Evolutionary conservation across 805 yeast genomes (phyloP).

Genomic region (Candida chauliodis): DNA sequence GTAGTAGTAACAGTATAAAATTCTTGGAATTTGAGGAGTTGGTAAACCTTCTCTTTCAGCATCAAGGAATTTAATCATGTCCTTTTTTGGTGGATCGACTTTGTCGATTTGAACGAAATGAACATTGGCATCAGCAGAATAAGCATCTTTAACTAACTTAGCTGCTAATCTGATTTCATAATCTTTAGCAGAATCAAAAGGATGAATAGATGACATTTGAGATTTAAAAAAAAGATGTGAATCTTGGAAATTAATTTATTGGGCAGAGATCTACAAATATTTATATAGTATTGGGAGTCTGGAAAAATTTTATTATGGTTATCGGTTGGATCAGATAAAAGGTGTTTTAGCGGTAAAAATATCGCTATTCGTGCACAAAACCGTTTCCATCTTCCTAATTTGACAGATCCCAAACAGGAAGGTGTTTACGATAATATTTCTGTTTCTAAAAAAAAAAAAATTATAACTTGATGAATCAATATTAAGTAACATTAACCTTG

Average conservation of each 20-base stretch:
- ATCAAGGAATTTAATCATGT: slow-evolving; percentile 62
- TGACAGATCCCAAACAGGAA: neutral
- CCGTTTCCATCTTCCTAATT: neutral
- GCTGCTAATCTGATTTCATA: slow-evolving; percentile 55
- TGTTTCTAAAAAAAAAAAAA: neutral
- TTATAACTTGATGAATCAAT: neutral
- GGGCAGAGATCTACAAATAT: neutral
- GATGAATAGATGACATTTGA: slow-evolving; percentile 32
- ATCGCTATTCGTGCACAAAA: neutral
- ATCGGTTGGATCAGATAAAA: slow-evolving; percentile 1
- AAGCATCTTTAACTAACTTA: slow-evolving; percentile 56
- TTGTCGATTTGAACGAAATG: slow-evolving; percentile 68
- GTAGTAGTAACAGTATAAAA: slow-evolving; percentile 67
- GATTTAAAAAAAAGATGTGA: too few species aligned
- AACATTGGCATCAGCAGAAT: slow-evolving; percentile 49
- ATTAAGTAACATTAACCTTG: too few species aligned
- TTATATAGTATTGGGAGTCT: too few species aligned
- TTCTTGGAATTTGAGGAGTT: slow-evolving; percentile 63
- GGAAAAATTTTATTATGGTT: too few species aligned
- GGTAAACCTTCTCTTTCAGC: slow-evolving; percentile 52
- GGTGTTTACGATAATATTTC: neutral
- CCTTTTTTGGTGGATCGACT: slow-evolving; percentile 75
- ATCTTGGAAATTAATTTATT: too few species aligned
- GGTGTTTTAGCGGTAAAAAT: neutral
- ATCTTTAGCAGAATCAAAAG: slow-evolving; percentile 58